Base-by-base conservation (phyloP, 139 green algal species). In the Deuterostichococcus epilithicus region DNA sequence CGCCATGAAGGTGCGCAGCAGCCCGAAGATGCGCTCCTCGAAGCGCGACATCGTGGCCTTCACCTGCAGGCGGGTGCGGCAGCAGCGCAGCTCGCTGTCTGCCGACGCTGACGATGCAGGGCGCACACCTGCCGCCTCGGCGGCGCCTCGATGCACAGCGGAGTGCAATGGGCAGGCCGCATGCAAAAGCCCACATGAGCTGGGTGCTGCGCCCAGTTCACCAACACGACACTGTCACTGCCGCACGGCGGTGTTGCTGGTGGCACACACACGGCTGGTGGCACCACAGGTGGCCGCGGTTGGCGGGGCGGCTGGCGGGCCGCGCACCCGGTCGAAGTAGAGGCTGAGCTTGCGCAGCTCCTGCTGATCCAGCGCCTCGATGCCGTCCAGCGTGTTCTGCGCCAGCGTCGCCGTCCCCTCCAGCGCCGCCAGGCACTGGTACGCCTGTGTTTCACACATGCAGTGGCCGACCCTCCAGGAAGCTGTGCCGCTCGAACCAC, bases 21-120 rank as follows among this genome's bases (percentile, higher is more conserved):
- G 79, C 52, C 59, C 68, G 85, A 82, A 96, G 78, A 97, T 83
- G 36, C 82, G 80, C 75, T 87, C 78, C 86, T 97, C 91, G 82
- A 95, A 90, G 44, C 83, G 79, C 22, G 25, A 75, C 83, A 91
- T 83, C 5, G 86, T 81, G 45, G 81, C 76, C 28, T 72, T 37
- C 28, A 91, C 87, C 86, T 90, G 79, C 33, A 60, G 18, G 13
- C 13, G 13, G 8, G 13, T 13, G 8, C 13, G 8, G 52, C 52
- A 28, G 26, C 52, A 63, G 3, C 18, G 52, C 52, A 63, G 8
- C n/a, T n/a, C n/a, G n/a, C n/a, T n/a, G n/a, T n/a, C n/a, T n/a
- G n/a, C n/a, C n/a, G n/a, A n/a, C n/a, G n/a, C n/a, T n/a, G n/a
- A n/a, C n/a, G n/a, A n/a, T n/a, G n/a, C n/a, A n/a, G n/a, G n/a